These are phyloP conservation scores for Stephanocyclus meneghinianus DNA, from an alignment of 352 stramenopile species.

Conservation along the genomic window DNA sequence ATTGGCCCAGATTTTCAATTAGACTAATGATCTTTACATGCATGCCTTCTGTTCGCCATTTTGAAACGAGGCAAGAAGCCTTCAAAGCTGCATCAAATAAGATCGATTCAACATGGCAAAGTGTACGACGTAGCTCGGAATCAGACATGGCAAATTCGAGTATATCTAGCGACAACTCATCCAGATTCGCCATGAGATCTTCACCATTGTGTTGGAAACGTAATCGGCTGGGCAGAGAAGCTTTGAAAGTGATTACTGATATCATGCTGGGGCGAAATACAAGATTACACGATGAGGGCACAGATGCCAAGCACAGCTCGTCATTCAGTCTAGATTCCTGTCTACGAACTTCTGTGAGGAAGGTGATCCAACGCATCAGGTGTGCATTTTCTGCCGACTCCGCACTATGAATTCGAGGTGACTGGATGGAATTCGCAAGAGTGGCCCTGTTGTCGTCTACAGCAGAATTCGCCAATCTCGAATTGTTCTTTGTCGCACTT, in stretches of 20 bases:
- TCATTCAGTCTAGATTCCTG: conserved; percentile 36
- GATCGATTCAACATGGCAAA: conserved; percentile 22
- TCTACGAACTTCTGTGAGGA: conserved; percentile 43
- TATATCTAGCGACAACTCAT: conserved; percentile 39
- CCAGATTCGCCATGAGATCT: conserved; percentile 23
- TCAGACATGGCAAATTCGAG: conserved; percentile 14
- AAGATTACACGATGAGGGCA: conserved; percentile 8
- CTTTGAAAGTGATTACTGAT: conserved; percentile 24
- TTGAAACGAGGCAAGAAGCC: conserved; percentile 23
- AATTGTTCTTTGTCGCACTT: conserved; percentile 13
- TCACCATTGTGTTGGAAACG: conserved; percentile 1
- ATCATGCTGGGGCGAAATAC: conserved; percentile 28
- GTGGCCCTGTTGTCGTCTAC: not conserved
- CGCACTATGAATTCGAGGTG: not conserved
- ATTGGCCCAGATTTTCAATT: conserved; percentile 22
- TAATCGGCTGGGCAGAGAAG: not conserved
- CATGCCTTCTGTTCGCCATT: conserved; percentile 8
- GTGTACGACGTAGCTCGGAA: conserved; percentile 17
- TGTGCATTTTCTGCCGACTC: conserved; percentile 7
- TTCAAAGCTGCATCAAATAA: conserved; percentile 39
- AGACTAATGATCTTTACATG: conserved; percentile 14
- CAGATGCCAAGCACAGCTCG: conserved; percentile 23
- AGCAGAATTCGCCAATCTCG: not conserved
- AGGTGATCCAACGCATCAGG: conserved; percentile 32
- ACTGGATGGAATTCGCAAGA: not conserved